Conservation (phyloP, 768 basidiomycete genomes). For the Boletales sp. region DNA sequence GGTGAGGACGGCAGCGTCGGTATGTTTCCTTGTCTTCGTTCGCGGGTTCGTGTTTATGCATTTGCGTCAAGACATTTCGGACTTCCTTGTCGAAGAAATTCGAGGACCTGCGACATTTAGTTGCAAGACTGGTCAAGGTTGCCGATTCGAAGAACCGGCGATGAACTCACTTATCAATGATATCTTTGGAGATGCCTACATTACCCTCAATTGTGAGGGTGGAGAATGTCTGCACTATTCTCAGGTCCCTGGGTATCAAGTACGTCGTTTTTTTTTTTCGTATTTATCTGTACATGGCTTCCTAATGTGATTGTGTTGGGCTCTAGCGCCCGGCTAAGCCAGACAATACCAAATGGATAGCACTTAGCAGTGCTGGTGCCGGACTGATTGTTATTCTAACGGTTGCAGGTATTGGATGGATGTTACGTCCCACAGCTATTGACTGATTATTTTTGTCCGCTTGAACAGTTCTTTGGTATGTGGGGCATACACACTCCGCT, state of each 20-base stretch:
- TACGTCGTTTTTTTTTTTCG: conserved; percentile 23
- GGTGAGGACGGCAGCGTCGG: conserved; percentile 93
- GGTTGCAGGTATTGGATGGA: conserved; percentile 47
- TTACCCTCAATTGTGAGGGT: conserved; percentile 80
- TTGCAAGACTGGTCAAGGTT: conserved; percentile 67
- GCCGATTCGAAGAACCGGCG: conserved; percentile 90
- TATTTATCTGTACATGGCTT: not conserved
- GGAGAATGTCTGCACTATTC: conserved; percentile 95
- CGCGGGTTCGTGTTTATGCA: not conserved
- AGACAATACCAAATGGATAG: conserved; percentile 78
- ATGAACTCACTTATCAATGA: conserved; percentile 95
- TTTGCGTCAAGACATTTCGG: conserved; percentile 65
- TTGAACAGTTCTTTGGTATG: conserved; percentile 79
- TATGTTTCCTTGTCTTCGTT: conserved; percentile 37
- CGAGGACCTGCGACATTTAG: conserved; percentile 87
- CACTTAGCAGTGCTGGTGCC: conserved; percentile 77
- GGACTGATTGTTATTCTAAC: conserved; percentile 69
- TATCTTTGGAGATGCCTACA: conserved; percentile 89
- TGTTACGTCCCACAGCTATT: not conserved
- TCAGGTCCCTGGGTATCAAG: conserved; percentile 90
- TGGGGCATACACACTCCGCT: conserved; percentile 58
- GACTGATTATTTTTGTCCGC: not conserved
- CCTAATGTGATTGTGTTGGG: not conserved
- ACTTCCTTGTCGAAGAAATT: conserved; percentile 88
- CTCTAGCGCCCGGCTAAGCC: conserved; percentile 72